Evolutionary conservation across 768 basidiomycete species (phyloP).

Genomic region (Chlorophyllum brunneum): DNA sequence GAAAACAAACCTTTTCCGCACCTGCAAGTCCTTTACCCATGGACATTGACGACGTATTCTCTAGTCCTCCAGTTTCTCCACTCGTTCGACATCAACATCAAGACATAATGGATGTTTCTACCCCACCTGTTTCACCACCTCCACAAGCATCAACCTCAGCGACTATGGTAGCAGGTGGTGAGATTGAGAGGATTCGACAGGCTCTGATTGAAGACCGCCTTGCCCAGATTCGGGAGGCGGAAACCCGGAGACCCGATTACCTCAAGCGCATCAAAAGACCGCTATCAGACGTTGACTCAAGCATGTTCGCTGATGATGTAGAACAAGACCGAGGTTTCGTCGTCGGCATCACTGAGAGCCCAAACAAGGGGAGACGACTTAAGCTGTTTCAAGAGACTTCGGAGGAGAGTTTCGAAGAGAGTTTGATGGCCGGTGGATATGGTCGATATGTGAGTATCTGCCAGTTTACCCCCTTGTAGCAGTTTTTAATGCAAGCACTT

Average conservation of each 20-base stretch:
- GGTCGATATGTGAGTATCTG: conserved; percentile 58
- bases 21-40: conserved; percentile 12
- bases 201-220: conserved; percentile 48
- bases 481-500: conserved; percentile 14
- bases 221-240: conserved; percentile 47
- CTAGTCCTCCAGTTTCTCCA: conserved; percentile 12
- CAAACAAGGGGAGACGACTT: conserved; percentile 66
- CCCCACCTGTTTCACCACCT: conserved; percentile 23
- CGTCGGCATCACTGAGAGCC: conserved; percentile 67
- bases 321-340: conserved; percentile 26
- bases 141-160: conserved; percentile 18
- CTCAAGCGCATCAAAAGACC: conserved; percentile 55
- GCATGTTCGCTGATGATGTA: conserved; percentile 28
- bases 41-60: conserved; percentile 25
- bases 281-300: conserved; percentile 35
- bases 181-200: conserved; percentile 57
- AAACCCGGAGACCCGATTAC: conserved; percentile 69
- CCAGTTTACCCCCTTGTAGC: background rate
- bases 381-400: conserved; percentile 80
- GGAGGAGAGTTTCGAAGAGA: conserved; percentile 83
- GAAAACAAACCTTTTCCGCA: conserved; percentile 13
- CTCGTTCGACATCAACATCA: conserved; percentile 17
- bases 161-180: conserved; percentile 39
- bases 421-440: conserved; percentile 79
- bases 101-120: conserved; percentile 14